Percentiles rank a stretch among this genome's conserved stretches.
Conservation (phyloP, 2,329 filamentous ascomycete genomes). For the Scopulariopsis brevicaulis region DNA sequence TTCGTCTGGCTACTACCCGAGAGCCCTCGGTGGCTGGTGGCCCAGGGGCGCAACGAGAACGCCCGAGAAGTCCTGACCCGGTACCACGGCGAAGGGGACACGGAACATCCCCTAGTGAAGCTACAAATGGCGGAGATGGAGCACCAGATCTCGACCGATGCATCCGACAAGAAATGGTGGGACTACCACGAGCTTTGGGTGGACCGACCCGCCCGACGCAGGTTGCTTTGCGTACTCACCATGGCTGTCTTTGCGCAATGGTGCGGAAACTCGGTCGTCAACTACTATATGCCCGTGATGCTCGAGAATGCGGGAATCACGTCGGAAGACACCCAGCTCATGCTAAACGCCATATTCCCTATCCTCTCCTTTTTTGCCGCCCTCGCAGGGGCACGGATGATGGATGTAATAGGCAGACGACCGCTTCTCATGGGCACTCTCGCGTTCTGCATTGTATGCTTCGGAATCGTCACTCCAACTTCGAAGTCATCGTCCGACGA, state of each 20-base stretch:
- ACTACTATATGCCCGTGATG: conserved; percentile 42
- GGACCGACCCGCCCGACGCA: conserved; percentile 31
- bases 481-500: conserved; percentile 28
- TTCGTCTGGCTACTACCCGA: conserved; percentile 33
- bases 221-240: conserved; percentile 37
- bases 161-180: conserved; percentile 43
- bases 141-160: conserved; percentile 32
- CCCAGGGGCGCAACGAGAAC: conserved; percentile 25
- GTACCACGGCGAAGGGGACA: conserved; percentile 39
- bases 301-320: conserved; percentile 39
- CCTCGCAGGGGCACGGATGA: conserved; percentile 42
- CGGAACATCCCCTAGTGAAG: conserved; percentile 36
- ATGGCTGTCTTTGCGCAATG: conserved; percentile 42
- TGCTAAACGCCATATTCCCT: conserved; percentile 40
- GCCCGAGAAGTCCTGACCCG: conserved; percentile 28
- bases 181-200: conserved; percentile 42
- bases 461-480: conserved; percentile 35
- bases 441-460: conserved; percentile 31
- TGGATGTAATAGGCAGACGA: conserved; percentile 44
- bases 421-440: conserved; percentile 37
- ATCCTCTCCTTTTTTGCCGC: conserved; percentile 38
- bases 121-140: conserved; percentile 39
- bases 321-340: conserved; percentile 31
- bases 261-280: conserved; percentile 33
- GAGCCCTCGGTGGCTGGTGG: conserved; percentile 32